phyloP scores from a whole-genome alignment of 2,329 filamentous ascomycete species.

The Aspergillus sp. region DNA sequence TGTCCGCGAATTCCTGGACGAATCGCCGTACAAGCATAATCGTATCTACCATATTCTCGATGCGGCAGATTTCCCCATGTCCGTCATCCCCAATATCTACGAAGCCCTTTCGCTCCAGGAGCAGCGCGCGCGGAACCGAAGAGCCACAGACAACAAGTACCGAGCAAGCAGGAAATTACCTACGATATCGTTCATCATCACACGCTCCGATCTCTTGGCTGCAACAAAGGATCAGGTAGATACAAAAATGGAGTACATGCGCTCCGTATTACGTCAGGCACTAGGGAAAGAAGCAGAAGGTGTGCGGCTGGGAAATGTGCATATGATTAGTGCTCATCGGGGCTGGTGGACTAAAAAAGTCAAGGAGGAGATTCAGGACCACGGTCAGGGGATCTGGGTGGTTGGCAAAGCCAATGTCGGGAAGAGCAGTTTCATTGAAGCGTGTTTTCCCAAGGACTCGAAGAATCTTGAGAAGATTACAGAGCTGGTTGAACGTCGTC shows the following conservation, averaged over 20 bases:
- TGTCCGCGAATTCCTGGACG: slow-evolving; percentile 74
- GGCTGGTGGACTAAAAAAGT: slow-evolving; percentile 86
- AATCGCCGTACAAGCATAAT: slow-evolving; percentile 84
- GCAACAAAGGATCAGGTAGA: slow-evolving; percentile 80
- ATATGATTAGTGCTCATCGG: slow-evolving; percentile 76
- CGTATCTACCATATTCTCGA: slow-evolving; percentile 94
- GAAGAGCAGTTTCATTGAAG: slow-evolving; percentile 85
- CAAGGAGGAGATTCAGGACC: slow-evolving; percentile 76
- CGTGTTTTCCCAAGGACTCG: slow-evolving; percentile 71
- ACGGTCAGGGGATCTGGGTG: slow-evolving; percentile 87
- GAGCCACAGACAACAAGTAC: slow-evolving; percentile 62
- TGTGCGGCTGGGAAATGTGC: slow-evolving; percentile 79
- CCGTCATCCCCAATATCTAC: slow-evolving; percentile 71
- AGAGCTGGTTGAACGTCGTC: slow-evolving; percentile 26
- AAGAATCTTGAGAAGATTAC: slow-evolving; percentile 38
- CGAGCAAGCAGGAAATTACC: slow-evolving; percentile 63
- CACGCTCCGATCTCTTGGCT: slow-evolving; percentile 76
- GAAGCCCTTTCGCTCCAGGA: slow-evolving; percentile 63
- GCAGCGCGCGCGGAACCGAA: slow-evolving; percentile 71
- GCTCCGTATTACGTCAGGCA: slow-evolving; percentile 67
- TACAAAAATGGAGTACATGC: slow-evolving; percentile 75
- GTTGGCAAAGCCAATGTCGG: slow-evolving; percentile 98
- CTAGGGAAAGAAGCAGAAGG: slow-evolving; percentile 61
- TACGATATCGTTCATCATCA: slow-evolving; percentile 86
- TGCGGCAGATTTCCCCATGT: slow-evolving; percentile 94